These are phyloP conservation scores for Linum usitatissimum DNA, from an alignment of 345 rosid genomes.

Conservation along the genomic window DNA sequence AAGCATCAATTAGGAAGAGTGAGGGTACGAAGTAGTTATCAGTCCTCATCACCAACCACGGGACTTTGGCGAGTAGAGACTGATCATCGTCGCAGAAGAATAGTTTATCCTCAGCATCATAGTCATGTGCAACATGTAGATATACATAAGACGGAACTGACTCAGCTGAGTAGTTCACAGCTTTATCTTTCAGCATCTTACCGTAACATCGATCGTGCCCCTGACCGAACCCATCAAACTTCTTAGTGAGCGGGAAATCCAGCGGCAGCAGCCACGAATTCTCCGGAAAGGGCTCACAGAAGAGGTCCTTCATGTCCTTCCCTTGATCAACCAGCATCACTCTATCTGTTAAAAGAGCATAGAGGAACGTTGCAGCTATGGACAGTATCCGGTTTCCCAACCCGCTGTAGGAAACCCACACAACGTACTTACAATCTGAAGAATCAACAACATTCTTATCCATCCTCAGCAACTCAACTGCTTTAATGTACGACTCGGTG, in stretches of 20 bases:
- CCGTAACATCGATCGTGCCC: neutral
- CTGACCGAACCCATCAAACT: neutral
- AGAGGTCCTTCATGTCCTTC: conserved; percentile 1
- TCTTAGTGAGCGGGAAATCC: conserved; percentile 1
- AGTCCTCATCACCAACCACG: conserved; percentile 1
- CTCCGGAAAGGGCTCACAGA: neutral
- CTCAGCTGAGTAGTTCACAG: neutral
- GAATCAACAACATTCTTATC: conserved; percentile 10
- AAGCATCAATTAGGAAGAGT: neutral
- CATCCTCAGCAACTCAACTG: conserved; percentile 15
- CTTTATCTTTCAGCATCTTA: conserved; percentile 1
- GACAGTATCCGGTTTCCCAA: conserved; percentile 24
- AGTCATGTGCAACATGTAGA: conserved; percentile 2
- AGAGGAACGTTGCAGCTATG: conserved; percentile 12
- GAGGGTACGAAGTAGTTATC: conserved; percentile 2
- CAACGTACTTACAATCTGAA: conserved; percentile 18
- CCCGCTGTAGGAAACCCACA: conserved; percentile 22
- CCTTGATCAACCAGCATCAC: conserved; percentile 3
- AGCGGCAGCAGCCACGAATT: conserved; percentile 1
- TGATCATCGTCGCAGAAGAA: conserved; percentile 2
- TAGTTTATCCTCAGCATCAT: neutral
- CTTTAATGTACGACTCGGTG: conserved; percentile 13
- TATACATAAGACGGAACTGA: neutral
- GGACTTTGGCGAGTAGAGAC: neutral
- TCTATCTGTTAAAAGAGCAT: neutral